These are phyloP conservation scores for Phoma herbarum DNA, from an alignment of 2,329 filamentous ascomycete species.

Conservation along the genomic window DNA sequence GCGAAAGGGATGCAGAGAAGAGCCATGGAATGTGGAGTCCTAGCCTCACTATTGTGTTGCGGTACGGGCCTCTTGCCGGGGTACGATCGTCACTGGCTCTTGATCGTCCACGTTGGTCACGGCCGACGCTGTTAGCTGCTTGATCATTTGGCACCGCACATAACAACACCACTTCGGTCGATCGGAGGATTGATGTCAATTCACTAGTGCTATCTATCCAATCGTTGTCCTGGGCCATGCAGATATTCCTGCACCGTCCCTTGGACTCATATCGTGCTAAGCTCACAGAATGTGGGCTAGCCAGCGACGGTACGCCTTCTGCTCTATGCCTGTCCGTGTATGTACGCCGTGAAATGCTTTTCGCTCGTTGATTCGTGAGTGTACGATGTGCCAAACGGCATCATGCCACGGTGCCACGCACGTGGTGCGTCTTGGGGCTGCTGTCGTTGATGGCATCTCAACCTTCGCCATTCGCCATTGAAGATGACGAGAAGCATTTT, in stretches of 20 bases:
- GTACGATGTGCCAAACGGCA: constrained; percentile 28
- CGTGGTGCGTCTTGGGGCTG: background rate
- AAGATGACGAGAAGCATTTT: background rate
- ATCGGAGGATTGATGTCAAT: constrained; percentile 26
- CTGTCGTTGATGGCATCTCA: constrained; percentile 3
- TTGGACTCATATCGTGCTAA: constrained; percentile 25
- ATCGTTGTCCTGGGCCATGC: constrained; percentile 19
- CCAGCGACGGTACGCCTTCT: constrained; percentile 19
- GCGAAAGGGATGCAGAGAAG: constrained; percentile 40
- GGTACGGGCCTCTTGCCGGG: constrained; percentile 32
- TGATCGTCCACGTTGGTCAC: constrained; percentile 49
- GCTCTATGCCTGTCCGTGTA: constrained; percentile 4
- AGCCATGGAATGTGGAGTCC: constrained; percentile 38
- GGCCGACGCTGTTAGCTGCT: constrained; percentile 33
- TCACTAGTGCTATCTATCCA: constrained; percentile 25
- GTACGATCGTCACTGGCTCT: constrained; percentile 29
- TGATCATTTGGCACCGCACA: constrained; percentile 28
- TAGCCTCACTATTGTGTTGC: constrained; percentile 46
- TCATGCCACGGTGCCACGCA: constrained; percentile 14
- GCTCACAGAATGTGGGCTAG: constrained; percentile 18
- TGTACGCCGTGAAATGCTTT: constrained; percentile 9
- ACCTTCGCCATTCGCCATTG: background rate
- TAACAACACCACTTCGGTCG: constrained; percentile 23
- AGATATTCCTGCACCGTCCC: constrained; percentile 23
- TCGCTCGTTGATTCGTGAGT: constrained; percentile 11